phyloP scores from a whole-genome alignment of 495 filamentous ascomycete genomes.

The Neurospora discreta region DNA sequence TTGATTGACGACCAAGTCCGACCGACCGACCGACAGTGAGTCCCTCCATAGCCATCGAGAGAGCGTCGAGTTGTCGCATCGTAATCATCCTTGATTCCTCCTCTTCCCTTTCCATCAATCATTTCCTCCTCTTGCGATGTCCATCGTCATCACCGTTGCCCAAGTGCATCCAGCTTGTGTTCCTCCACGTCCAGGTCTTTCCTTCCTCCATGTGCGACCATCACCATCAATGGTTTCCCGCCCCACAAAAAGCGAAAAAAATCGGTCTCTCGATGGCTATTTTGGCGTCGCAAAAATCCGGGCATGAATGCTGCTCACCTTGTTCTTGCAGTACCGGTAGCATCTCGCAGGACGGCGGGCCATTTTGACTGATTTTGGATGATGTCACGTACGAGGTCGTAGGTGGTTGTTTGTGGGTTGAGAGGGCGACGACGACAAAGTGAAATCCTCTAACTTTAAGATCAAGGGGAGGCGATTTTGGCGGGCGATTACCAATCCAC shows the following conservation, averaged over 20 bases:
- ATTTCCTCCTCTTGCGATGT: neutral
- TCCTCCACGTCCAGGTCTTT: neutral
- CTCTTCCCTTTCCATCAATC: neutral
- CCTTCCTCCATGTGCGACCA: neutral
- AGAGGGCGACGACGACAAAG: slow-evolving; percentile 21
- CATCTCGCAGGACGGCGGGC: slow-evolving; percentile 96
- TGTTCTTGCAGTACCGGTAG: slow-evolving; percentile 99
- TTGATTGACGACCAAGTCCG: neutral
- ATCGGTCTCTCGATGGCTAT: neutral
- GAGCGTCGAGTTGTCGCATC: neutral
- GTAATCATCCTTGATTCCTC: neutral
- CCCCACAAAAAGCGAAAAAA: neutral
- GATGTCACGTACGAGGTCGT: slow-evolving; percentile 30
- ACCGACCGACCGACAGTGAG: neutral
- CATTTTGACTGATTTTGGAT: slow-evolving; percentile 66
- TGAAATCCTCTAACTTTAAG: slow-evolving; percentile 23
- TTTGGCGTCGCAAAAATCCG: slow-evolving; percentile 3
- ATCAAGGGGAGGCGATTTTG: slow-evolving; percentile 27
- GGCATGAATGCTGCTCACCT: slow-evolving; percentile 51
- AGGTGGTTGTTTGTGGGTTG: slow-evolving; percentile 27
- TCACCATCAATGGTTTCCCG: neutral
- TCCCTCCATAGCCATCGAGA: neutral
- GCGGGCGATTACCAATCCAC: slow-evolving; percentile 25
- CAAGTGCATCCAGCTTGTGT: neutral
- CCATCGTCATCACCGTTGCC: neutral